Percentiles rank a stretch among this genome's conserved stretches.
Evolutionary conservation across 352 stramenopile species (phyloP).

Genomic region (Phytophthora sp.): DNA sequence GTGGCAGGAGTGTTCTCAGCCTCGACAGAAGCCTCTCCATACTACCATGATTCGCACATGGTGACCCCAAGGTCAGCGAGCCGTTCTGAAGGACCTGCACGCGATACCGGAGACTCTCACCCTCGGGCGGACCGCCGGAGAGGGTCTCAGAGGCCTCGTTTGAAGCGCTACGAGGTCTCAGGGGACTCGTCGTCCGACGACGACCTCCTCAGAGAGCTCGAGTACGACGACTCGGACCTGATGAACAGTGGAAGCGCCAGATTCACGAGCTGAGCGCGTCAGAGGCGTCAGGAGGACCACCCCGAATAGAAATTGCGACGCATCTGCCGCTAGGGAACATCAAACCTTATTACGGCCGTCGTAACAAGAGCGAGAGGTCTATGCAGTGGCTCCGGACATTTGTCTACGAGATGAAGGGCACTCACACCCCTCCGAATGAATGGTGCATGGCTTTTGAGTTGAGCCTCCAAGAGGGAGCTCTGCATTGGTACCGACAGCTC

Average conservation of each 20-base stretch:
- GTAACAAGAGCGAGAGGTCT: not conserved
- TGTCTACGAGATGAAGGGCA: constrained; percentile 7
- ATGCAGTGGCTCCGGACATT: constrained; percentile 5
- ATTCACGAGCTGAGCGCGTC: not conserved
- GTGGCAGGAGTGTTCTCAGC: not conserved
- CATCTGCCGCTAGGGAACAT: constrained; percentile 2
- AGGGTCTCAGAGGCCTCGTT: too few species aligned
- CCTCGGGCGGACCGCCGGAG: too few species aligned
- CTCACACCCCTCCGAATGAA: not conserved
- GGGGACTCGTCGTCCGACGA: not conserved
- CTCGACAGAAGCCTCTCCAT: not conserved
- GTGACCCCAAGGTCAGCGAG: not conserved
- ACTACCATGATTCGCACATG: too few species aligned
- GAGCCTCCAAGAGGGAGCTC: not conserved
- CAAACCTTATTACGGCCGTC: not conserved
- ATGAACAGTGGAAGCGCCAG: not conserved
- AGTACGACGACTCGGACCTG: not conserved
- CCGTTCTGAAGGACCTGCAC: not conserved
- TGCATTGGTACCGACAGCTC: not conserved
- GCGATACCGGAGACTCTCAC: not conserved
- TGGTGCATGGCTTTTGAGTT: constrained; percentile 1
- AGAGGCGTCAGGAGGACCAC: not conserved
- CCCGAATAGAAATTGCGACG: not conserved
- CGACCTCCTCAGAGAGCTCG: not conserved
- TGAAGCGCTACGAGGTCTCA: too few species aligned